Evolutionary conservation across 129 eudicot species (phyloP), one percentile per base, ranked within the genome.

Genomic region (Ambrosia trifida): DNA sequence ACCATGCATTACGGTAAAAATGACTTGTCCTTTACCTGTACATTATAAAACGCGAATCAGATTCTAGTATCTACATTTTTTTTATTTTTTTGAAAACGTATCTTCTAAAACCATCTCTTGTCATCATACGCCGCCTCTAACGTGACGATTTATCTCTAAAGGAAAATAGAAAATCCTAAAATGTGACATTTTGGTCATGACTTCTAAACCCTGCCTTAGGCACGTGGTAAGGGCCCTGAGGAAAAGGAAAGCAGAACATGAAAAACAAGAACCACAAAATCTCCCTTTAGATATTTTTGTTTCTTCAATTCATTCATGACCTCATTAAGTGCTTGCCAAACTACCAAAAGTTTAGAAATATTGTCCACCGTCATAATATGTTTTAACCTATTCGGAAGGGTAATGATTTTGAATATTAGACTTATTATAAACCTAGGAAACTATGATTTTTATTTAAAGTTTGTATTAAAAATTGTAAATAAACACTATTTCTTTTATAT

Each of bases 151-250:
- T 38, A n/a, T 38, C 43, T 7, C 7, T 45, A 10, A 11, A 14
- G 5, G 28, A 24, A 24, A 24, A 24, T 24, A 24, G 28, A 24
- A 24, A 30, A 33, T 12, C 88, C 83, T 80, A 87, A 94, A 4
- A 89, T 81, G 87, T 85, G 52, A 90, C 64, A 51, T 85, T 81
- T 75, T 85, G 28, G 28, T n/a, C n/a, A 86, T 77, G 85, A 87
- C 82, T 90, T 86, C 8, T 89, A 90, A 83, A 86, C 78, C 91
- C 78, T 57, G 97, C 85, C 76, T 87, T 91, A 45, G 91, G 87
- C 95, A 83, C 72, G 76, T 90, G 96, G 75, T 90, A 85, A 83
- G 87, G 95, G 13, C 91, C 89, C 95, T 85, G 74, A 63, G 24
- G 28, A 64, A 69, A 74, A 59, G 31, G 14, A 36, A 82, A 14